Conservation (phyloP, 129 eudicot species). For the Saussurea involucrata region DNA sequence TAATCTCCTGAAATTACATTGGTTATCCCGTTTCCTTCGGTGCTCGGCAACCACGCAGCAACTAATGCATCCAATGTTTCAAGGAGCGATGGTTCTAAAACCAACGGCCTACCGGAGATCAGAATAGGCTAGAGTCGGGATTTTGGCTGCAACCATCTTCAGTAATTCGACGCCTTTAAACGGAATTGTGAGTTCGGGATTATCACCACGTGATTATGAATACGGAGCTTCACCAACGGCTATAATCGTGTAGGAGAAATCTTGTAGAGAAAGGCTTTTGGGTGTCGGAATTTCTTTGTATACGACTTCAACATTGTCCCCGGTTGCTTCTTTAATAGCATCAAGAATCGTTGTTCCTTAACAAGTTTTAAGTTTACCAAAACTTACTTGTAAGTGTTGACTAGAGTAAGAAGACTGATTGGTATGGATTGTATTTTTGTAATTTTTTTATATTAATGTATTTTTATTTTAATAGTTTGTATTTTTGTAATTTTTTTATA, state of each 20-base stretch:
- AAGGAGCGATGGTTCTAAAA: slow-evolving; percentile 46
- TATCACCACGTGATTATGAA: slow-evolving; percentile 69
- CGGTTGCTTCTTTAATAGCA: slow-evolving; percentile 55
- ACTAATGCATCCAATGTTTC: slow-evolving; percentile 61
- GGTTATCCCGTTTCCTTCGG: slow-evolving; percentile 69
- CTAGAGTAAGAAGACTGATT: too few species aligned
- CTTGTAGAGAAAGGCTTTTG: slow-evolving; percentile 39
- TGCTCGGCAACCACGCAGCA: slow-evolving; percentile 90
- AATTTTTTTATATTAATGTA: too few species aligned
- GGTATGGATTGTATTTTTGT: background rate
- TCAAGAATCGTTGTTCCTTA: slow-evolving; percentile 82
- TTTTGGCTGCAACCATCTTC: slow-evolving; percentile 44
- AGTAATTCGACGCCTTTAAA: slow-evolving; percentile 55
- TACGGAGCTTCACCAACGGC: slow-evolving; percentile 88
- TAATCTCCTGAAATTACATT: slow-evolving; percentile 81
- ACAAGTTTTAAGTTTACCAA: background rate
- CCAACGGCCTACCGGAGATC: slow-evolving; percentile 78
- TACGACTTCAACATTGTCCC: slow-evolving; percentile 51
- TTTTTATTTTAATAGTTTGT: too few species aligned
- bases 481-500: too few species aligned
- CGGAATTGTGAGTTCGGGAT: slow-evolving; percentile 59
- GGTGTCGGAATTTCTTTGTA: slow-evolving; percentile 61
- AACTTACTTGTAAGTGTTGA: background rate
- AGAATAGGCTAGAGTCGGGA: slow-evolving; percentile 70
- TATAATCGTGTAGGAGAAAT: slow-evolving; percentile 63